Base-by-base conservation (phyloP, 2,329 filamentous ascomycete genomes). In the Aspergillus aculeatinus region DNA sequence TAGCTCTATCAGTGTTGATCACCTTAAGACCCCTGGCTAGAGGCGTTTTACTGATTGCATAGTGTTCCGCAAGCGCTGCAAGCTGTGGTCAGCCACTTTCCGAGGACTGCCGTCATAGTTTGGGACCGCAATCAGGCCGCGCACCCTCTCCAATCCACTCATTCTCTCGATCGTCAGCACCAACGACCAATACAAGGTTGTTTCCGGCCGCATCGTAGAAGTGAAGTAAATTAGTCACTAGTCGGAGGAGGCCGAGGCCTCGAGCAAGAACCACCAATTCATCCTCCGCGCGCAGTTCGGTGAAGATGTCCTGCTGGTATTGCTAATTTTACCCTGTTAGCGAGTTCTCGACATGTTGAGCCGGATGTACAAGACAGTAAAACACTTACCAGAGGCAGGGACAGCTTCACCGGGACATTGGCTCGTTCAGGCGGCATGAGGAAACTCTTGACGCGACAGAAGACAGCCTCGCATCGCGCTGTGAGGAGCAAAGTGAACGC, bases 251-350 rank as follows among this genome's bases (percentile, higher is more conserved):
- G 68, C 95, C 95, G 51, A 99, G 88, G 67, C 95, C 95, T 56
- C 92, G 90, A 48, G 94, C 95, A 58, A 98, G 85, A 57, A 99
- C 84, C 69, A 98, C 89, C 65, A 99, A 88, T 77, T 96, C 90
- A 90, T 99, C 95, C 80, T 97, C 91, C 62, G 87, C 82, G 64
- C 92, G 89, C 67, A 96, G 87, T 79, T 95, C 90, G 75, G 90
- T 91, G 81, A 98, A 98, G 70, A 98, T 87, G 72, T 91, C 89
- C 80, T 98, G 93, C 81, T 99, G 95, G 77, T 96, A 99, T 82
- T 92, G 83, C 81, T 85, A 63, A 55, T 58, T 51, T 27, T 33
- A 56, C 58, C 58, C 55, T 54, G 60, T 70, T 42, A 70, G 62
- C 54, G 44, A 5, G 7, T 12, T 29, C 27, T 7, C 7, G 7